Base-by-base conservation (phyloP, 179 eudicot genomes). In the Silene vulgaris region DNA sequence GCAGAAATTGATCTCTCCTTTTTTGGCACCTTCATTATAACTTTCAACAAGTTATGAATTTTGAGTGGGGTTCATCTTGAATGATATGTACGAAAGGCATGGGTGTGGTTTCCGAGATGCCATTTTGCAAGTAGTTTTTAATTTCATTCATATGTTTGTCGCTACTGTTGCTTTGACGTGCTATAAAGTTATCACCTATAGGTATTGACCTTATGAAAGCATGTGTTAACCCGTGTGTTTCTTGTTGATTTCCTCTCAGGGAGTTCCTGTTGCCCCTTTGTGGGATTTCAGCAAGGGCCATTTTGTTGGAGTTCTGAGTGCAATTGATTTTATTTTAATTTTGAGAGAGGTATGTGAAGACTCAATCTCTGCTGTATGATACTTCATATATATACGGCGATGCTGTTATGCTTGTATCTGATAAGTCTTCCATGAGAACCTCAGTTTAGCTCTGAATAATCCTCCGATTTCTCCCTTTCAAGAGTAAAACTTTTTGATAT, bases 281-380 rank as follows among this genome's bases (percentile, higher is more conserved):
- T 93, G 98, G 98, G 97, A 93, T 81, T 89, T 88, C 74, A 70
- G 80, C 82, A 88, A 81, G 84, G 88, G 92, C 65, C 86, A 82
- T 70, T 91, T 93, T 86, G 90, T 93, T 79, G 98, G 98, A 74
- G 91, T 91, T 88, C 88, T 93, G 62, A 93, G 91, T 82, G 95
- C 98, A 80, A 81, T 84, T 52, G 98, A 93, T 80, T 93, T 93
- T 85, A 91, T 93, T 69, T 77, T 93, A 78, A 93, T 93, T 30
- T 80, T 93, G 77, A 79, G 85, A 85, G 98, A 89, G 93, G 93
- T 89, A 86, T 59, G 76, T 72, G 20, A 77, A 69, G 32, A 68
- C 61, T 81, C n/a, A 9, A 54, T 35, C 60, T 71, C 17, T 14
- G 71, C 69, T 73, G 63, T 8, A 35, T 74, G 12, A 50, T 35